Conservation (phyloP, 2,329 filamentous ascomycete genomes). For the Aureobasidium sp. region DNA sequence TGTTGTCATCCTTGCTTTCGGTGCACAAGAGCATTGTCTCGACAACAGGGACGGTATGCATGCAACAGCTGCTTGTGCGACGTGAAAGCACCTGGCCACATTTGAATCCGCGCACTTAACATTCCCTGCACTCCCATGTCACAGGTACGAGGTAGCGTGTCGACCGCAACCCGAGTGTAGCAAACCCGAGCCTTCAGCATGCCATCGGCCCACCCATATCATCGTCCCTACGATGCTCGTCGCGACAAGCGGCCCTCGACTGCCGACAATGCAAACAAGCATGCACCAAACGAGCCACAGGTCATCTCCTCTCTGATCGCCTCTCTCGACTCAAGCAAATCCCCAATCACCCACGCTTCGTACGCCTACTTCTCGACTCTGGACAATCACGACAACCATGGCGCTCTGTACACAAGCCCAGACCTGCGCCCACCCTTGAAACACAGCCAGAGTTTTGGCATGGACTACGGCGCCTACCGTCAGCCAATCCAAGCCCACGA, state of each 20-base stretch:
- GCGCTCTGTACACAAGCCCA: not conserved
- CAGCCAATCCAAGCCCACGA: conserved; percentile 43
- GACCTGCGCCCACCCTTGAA: conserved; percentile 5
- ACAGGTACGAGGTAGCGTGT: conserved; percentile 10
- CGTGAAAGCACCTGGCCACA: not conserved
- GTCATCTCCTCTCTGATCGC: conserved; percentile 61
- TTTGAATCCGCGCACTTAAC: not conserved
- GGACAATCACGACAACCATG: conserved; percentile 4
- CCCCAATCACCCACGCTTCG: not conserved
- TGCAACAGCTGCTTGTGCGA: not conserved
- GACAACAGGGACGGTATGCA: conserved; percentile 2
- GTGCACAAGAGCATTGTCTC: not conserved
- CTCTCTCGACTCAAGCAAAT: conserved; percentile 41
- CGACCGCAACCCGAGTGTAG: not conserved
- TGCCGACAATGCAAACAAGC: conserved; percentile 28
- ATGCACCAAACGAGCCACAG: conserved; percentile 31
- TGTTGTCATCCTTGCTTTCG: not conserved
- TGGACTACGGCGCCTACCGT: conserved; percentile 57
- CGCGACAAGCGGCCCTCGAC: conserved; percentile 19
- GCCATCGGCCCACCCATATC: not conserved
- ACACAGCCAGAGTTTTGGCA: conserved; percentile 47
- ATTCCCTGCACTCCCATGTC: conserved; percentile 9
- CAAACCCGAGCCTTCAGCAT: not conserved
- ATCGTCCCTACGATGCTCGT: not conserved
- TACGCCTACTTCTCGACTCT: conserved; percentile 13